These are phyloP conservation scores for Lepiota brunneoincarnata DNA, from an alignment of 768 basidiomycete genomes.

Conservation along the genomic window DNA sequence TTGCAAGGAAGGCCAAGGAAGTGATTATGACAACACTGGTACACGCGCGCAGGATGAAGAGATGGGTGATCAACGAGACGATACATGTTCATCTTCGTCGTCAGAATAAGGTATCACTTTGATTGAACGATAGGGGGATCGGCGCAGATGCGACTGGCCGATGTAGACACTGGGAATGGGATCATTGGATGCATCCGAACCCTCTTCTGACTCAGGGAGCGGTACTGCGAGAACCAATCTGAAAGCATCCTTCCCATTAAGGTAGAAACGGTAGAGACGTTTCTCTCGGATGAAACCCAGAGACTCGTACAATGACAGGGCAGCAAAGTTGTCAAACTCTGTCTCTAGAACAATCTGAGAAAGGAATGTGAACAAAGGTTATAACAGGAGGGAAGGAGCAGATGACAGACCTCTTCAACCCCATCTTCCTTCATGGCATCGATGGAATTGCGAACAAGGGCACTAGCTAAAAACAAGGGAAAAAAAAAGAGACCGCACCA, in stretches of 20 bases:
- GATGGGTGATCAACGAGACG: constrained; percentile 27
- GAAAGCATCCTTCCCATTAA: constrained; percentile 96
- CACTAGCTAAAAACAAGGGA: constrained; percentile 61
- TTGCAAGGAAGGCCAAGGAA: background rate
- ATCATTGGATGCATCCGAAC: constrained; percentile 25
- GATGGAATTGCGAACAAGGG: constrained; percentile 80
- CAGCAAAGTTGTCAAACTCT: constrained; percentile 88
- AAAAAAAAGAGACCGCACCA: constrained; percentile 42
- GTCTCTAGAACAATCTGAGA: constrained; percentile 90
- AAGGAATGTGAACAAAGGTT: constrained; percentile 10
- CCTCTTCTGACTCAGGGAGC: constrained; percentile 32
- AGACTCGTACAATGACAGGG: constrained; percentile 85
- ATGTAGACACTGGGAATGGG: constrained; percentile 21
- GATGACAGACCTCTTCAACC: constrained; percentile 75
- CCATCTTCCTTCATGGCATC: constrained; percentile 79
- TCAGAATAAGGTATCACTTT: constrained; percentile 43
- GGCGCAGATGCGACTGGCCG: constrained; percentile 15
- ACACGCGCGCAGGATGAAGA: background rate
- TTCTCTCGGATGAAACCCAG: constrained; percentile 97
- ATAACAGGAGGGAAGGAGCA: background rate
- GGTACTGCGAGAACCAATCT: constrained; percentile 70
- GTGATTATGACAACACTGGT: background rate
- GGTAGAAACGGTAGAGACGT: constrained; percentile 89
- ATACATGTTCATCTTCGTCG: constrained; percentile 38
- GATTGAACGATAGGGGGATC: constrained; percentile 37